Percentiles rank a stretch among this genome's conserved stretches.
Evolutionary conservation across 306 rosid species (phyloP).

Genomic region (Glycine soja): DNA sequence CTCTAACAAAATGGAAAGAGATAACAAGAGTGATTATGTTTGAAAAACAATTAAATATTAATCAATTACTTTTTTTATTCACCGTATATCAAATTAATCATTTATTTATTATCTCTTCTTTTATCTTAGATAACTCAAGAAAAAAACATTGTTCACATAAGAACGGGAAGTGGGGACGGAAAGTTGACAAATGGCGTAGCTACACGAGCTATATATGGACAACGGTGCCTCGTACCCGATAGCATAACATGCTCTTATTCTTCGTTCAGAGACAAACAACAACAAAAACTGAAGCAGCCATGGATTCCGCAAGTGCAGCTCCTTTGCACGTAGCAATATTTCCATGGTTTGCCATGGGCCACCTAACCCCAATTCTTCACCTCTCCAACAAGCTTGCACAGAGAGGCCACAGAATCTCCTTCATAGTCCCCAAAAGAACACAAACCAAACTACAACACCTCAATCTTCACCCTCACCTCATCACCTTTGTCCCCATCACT

Average conservation of each 20-base stretch:
- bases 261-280: not conserved
- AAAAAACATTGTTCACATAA: too few species aligned
- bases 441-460: constrained; percentile 1
- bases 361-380: constrained; percentile 35
- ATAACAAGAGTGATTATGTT: too few species aligned
- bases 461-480: constrained; percentile 39
- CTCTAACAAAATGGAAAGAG: too few species aligned
- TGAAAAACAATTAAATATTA: too few species aligned
- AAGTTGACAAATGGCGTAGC: not conserved
- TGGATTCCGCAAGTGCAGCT: not conserved
- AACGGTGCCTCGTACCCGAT: not conserved
- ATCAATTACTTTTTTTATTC: too few species aligned
- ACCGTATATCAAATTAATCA: too few species aligned
- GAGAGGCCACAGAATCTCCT: constrained; percentile 43
- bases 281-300: not conserved
- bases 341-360: constrained; percentile 55
- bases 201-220: not conserved
- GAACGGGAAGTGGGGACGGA: too few species aligned
- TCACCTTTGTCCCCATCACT: not conserved
- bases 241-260: too few species aligned
- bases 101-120: too few species aligned
- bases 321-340: constrained; percentile 46
- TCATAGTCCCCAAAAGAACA: constrained; percentile 40
- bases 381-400: constrained; percentile 46
- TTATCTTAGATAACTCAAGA: too few species aligned